phyloP scores from a whole-genome alignment of 179 eudicot species.

The Beta corolliflora region DNA sequence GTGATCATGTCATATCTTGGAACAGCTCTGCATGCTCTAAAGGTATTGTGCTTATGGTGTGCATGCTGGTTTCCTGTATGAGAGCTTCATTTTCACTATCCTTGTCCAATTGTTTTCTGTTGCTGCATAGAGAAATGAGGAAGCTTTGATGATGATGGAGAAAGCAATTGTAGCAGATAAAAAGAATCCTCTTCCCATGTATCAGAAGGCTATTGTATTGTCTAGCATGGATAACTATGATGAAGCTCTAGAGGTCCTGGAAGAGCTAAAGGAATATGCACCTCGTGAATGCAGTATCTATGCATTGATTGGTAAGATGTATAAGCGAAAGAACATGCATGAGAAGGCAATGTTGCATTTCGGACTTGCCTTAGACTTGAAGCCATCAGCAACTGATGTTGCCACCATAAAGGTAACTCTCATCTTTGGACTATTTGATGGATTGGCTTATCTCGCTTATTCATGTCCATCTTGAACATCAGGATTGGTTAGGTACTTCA shows the following conservation, averaged over 20 bases:
- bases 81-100: neutral
- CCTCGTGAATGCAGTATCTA: slow-evolving; percentile 97
- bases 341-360: slow-evolving; percentile 98
- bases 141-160: slow-evolving; percentile 92
- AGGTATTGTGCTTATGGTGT: slow-evolving; percentile 43
- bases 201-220: slow-evolving; percentile 88
- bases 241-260: slow-evolving; percentile 83
- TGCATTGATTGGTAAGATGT: slow-evolving; percentile 95
- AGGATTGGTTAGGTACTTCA: neutral
- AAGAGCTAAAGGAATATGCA: slow-evolving; percentile 91
- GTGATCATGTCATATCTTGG: slow-evolving; percentile 98
- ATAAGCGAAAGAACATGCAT: slow-evolving; percentile 69
- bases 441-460: neutral
- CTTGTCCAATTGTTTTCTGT: slow-evolving; percentile 6
- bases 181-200: slow-evolving; percentile 97
- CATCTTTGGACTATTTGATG: slow-evolving; percentile 7
- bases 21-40: slow-evolving; percentile 84
- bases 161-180: slow-evolving; percentile 84
- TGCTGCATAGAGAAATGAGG: slow-evolving; percentile 66
- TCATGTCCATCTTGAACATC: neutral
- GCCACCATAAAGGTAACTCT: slow-evolving; percentile 85
- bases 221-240: slow-evolving; percentile 74
- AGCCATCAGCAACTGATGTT: slow-evolving; percentile 98
- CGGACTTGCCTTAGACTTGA: slow-evolving; percentile 94
- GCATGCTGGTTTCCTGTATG: neutral